phyloP scores from a whole-genome alignment of 1,284 basidiomycete genomes.

The Fomitopsis schrenkii region DNA sequence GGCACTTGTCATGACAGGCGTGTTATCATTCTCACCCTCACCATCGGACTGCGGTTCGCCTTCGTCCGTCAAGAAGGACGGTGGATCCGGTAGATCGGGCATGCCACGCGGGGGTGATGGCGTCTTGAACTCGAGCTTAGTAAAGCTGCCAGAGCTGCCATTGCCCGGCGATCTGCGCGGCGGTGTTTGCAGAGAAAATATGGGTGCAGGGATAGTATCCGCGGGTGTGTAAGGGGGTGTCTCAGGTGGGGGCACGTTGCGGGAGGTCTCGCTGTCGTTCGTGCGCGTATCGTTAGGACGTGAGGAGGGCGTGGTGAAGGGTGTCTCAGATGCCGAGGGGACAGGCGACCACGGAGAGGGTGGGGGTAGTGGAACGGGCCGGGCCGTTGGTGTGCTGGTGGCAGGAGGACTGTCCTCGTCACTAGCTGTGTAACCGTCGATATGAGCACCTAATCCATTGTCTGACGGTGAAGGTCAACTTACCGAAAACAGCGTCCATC shows the following conservation, averaged over 20 bases:
- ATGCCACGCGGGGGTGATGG: constrained; percentile 56
- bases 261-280: neutral
- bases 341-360: neutral
- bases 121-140: constrained; percentile 49
- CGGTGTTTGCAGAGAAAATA: constrained; percentile 39
- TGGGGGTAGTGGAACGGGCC: constrained; percentile 14
- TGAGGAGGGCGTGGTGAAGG: neutral
- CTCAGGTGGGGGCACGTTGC: constrained; percentile 2
- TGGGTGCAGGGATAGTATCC: neutral
- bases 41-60: constrained; percentile 25
- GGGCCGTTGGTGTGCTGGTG: constrained; percentile 34
- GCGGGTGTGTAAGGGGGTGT: constrained; percentile 10
- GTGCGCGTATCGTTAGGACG: neutral
- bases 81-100: constrained; percentile 43
- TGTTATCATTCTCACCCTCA: constrained; percentile 23
- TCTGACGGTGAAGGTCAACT: constrained; percentile 9
- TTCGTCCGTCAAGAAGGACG: constrained; percentile 44
- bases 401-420: constrained; percentile 31
- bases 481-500: constrained; percentile 31
- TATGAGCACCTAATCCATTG: neutral
- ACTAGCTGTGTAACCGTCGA: constrained; percentile 26
- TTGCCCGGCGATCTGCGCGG: constrained; percentile 36
- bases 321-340: neutral
- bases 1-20: constrained; percentile 19
- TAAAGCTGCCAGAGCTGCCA: constrained; percentile 25